A percentile compares a stretch with the other conserved stretches of the same genome.
phyloP scores from a whole-genome alignment of 495 filamentous ascomycete genomes.

The Penicillium nucicola region DNA sequence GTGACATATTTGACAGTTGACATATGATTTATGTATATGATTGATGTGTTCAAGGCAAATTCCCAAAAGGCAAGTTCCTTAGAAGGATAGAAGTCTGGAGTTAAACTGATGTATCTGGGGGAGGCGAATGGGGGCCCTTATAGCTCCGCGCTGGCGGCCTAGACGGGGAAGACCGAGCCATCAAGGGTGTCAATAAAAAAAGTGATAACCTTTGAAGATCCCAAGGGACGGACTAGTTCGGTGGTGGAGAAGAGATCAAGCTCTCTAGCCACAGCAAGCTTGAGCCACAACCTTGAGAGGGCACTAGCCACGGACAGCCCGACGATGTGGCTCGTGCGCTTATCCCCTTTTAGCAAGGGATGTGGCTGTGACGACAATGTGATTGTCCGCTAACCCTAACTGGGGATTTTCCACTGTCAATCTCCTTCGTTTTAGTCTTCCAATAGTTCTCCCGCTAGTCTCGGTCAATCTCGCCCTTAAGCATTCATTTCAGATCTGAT shows the following conservation, averaged over 20 bases:
- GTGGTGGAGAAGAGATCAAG: conserved; percentile 16
- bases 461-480: conserved; percentile 8
- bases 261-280: conserved; percentile 23
- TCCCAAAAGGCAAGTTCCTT: not conserved
- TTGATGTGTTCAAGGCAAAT: not conserved
- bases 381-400: conserved; percentile 6
- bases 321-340: conserved; percentile 22
- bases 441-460: conserved; percentile 17
- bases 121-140: conserved; percentile 17
- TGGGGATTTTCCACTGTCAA: conserved; percentile 1
- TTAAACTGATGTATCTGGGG: not conserved
- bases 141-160: conserved; percentile 7
- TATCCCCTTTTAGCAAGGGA: conserved; percentile 16
- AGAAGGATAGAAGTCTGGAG: conserved; percentile 5
- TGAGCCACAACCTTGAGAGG: conserved; percentile 27
- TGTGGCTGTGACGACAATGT: conserved; percentile 21
- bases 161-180: conserved; percentile 22
- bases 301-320: conserved; percentile 21
- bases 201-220: conserved; percentile 26
- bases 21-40: conserved; percentile 21
- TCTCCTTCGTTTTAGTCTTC: conserved; percentile 13
- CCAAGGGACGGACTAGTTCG: conserved; percentile 31
- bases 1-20: conserved; percentile 30
- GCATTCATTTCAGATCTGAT: conserved; percentile 14
- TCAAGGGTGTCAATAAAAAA: conserved; percentile 11